Base-by-base conservation (phyloP, 176 grass and related monocot genomes). In the Paspalum notatum region DNA sequence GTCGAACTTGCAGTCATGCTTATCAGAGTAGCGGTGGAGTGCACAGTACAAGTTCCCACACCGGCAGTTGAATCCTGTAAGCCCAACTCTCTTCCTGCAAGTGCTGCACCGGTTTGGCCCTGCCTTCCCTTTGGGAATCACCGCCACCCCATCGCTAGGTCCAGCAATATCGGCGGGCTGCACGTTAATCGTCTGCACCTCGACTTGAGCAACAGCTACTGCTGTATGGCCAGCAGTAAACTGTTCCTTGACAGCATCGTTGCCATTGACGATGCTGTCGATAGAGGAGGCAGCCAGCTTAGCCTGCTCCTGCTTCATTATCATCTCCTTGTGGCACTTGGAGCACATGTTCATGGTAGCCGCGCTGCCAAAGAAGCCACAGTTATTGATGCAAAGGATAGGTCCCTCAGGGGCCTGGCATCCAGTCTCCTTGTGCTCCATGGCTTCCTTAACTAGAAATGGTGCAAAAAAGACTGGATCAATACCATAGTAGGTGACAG, bases 311-410 rank as follows among this genome's bases (percentile, higher is more conserved):
- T 93, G 78, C 76, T 98, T 95, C 76, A 78, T 64, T 10, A 91
- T 76, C 90, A 95, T 88, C 59, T 93, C 96, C 72, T 95, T 98
- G 75, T 98, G 92, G 79, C 96, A 98, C 86, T 98, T 98, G 75
- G 96, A 98, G 65, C 96, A 98, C 96, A 98, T 98, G 72, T 98
- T 95, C 88, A 92, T 92, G 6, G 92, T 98, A 1, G 96, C 81
- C 0, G 88, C 86, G 5, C 92, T 95, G 26, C 96, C 96, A 1
- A 98, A 98, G 84, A 98, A 98, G 14, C 96, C 92, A 8, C 96
- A 98, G 44, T 98, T 98, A 81, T 98, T 98, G 85, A 98, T 64
- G 92, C 96, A 98, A 9, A 95, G 92, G 61, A 95, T 98, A 0
- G 96, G 92, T 10, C 92, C 92, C 68, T 98, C 92, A 5, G 61